Evolutionary conservation across 352 stramenopile species (phyloP).

Genomic region (Pythium monospermum): DNA sequence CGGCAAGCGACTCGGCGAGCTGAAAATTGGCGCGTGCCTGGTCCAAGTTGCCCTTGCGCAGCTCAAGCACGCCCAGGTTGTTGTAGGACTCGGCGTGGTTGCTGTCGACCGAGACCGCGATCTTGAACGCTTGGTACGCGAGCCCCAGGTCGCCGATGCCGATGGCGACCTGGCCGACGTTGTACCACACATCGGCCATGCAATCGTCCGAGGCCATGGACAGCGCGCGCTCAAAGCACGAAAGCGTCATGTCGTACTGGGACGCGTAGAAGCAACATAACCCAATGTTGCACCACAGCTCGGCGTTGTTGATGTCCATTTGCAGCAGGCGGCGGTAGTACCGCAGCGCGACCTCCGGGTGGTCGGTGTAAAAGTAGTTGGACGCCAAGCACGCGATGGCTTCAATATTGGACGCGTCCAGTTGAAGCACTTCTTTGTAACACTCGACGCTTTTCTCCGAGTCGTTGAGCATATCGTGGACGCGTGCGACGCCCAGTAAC

Average conservation of each 20-base stretch:
- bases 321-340: constrained; percentile 93
- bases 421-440: constrained; percentile 87
- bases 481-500: constrained; percentile 78
- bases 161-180: constrained; percentile 91
- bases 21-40: constrained; percentile 82
- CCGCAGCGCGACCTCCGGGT: constrained; percentile 87
- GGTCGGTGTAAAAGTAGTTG: constrained; percentile 93
- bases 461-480: constrained; percentile 93
- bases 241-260: constrained; percentile 94
- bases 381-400: constrained; percentile 89
- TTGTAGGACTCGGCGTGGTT: constrained; percentile 91
- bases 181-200: constrained; percentile 94
- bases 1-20: constrained; percentile 66
- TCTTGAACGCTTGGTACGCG: constrained; percentile 93
- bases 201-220: constrained; percentile 83
- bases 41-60: constrained; percentile 86
- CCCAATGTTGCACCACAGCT: constrained; percentile 94
- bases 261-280: constrained; percentile 93
- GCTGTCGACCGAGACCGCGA: constrained; percentile 87
- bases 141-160: constrained; percentile 90
- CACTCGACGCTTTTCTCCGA: constrained; percentile 60
- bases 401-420: constrained; percentile 90
- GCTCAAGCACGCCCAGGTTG: constrained; percentile 89
- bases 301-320: constrained; percentile 88
- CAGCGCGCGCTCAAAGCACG: constrained; percentile 90